Evolutionary conservation across 495 filamentous ascomycete genomes (phyloP), one percentile per base, ranked within the genome.

Genomic region (Rostrohypoxylon terebratum): DNA sequence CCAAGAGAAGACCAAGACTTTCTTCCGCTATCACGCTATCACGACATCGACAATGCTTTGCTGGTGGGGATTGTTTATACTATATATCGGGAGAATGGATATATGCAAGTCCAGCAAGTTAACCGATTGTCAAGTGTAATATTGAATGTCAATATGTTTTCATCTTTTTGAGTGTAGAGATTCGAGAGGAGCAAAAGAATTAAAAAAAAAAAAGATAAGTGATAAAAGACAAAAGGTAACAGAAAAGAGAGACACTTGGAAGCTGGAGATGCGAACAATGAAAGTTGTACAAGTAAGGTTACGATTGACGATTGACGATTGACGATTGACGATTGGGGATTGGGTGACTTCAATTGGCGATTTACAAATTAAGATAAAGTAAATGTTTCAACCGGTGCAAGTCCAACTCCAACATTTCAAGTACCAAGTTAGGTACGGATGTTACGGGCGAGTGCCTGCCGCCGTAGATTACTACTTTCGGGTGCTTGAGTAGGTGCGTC

Each of bases 1-100:
- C 71, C 67, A 63, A 71, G 66, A 67, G 48, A 63, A 66, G 61
- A 38, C 73, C 72, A 77, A 75, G 73, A 68, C 48, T 57, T 67
- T 28, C 50, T 40, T 71, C 71, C 71, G 71, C 67, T 67, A 23
- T 23, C 38, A 42, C 38, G 6, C 28, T 28, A 42, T 38, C 66
- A 64, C 36, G 66, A 61, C 48, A 47, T 54, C 31, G 6, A 53
- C 44, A 10, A 59, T 40, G 50, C 59, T 14, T 31, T 60, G 21
- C 31, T 28, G 31, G n/a, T 40, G 34, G 16, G 23, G 28, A 5
- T 28, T 28, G 28, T 28, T 25, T 72, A 42, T 68, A 51, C 16
- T 23, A 33, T 23, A 33, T 20, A 18, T 13, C 66, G 60, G 57
- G 11, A 48, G 45, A 73, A 66, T 50, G 50, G 28, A 65, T 28